A percentile compares a stretch with the other conserved stretches of the same genome.
Evolutionary conservation across 2,329 filamentous ascomycete species (phyloP).

Genomic region (Alternaria ethzedia): DNA sequence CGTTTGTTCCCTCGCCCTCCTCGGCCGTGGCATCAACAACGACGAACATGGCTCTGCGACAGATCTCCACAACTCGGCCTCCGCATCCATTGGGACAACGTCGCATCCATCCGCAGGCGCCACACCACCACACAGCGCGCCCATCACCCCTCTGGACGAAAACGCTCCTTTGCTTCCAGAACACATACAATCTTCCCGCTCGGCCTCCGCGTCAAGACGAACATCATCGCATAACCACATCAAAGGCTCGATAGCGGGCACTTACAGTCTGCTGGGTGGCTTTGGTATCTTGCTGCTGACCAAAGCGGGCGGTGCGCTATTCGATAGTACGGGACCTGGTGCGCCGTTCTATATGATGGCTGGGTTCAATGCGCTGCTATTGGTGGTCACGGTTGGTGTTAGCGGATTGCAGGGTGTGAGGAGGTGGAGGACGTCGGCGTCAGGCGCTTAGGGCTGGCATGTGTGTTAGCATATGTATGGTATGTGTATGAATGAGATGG

Average conservation of each 20-base stretch:
- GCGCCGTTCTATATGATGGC: constrained; percentile 97
- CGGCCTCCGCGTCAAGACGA: neutral
- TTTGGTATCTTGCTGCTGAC: constrained; percentile 89
- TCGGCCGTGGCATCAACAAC: constrained; percentile 78
- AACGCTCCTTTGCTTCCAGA: constrained; percentile 36
- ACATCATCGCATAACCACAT: constrained; percentile 60
- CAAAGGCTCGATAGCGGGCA: constrained; percentile 92
- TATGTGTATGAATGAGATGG: neutral
- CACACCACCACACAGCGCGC: constrained; percentile 40
- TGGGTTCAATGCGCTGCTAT: constrained; percentile 77
- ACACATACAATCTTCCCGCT: constrained; percentile 6
- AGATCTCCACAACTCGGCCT: neutral
- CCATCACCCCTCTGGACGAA: constrained; percentile 36
- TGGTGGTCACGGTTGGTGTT: constrained; percentile 55
- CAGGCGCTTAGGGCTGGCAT: neutral
- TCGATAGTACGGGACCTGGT: constrained; percentile 75
- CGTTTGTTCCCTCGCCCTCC: constrained; percentile 88
- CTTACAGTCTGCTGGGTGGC: constrained; percentile 91
- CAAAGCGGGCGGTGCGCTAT: constrained; percentile 85
- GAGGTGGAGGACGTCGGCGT: constrained; percentile 4
- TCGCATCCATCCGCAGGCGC: constrained; percentile 42
- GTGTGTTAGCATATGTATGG: neutral
- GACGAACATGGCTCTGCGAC: constrained; percentile 37
- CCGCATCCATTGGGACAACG: constrained; percentile 18
- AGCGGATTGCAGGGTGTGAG: constrained; percentile 15